Evolutionary conservation across 139 green algal genomes (phyloP), one percentile per base, ranked within the genome.

Genomic region (Marvania coccoides): DNA sequence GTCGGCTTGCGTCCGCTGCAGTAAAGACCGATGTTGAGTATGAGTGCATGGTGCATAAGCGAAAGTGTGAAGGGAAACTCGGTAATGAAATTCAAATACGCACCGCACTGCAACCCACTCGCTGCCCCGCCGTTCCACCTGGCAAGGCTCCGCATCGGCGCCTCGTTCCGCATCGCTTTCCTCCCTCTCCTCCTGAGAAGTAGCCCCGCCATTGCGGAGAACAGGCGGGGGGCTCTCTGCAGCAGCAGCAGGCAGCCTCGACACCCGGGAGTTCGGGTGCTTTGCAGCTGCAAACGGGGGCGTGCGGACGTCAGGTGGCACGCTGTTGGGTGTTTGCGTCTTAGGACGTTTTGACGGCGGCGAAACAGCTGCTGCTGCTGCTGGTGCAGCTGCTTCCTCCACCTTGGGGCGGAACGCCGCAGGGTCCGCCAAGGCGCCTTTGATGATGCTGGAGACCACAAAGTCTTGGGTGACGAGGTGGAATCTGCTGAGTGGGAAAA

Each of bases 81-180:
- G n/a, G n/a, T n/a, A n/a, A n/a, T n/a, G n/a, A n/a, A n/a, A n/a
- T n/a, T n/a, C n/a, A n/a, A n/a, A n/a, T n/a, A n/a, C n/a, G n/a
- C n/a, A n/a, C n/a, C 23, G 6, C 7, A 71, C 38, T 0, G 47
- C 62, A 8, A 72, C 61, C 47, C 63, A 76, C 29, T 65, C 51
- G 19, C 36, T 30, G 5, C 61, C 61, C 7, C 38, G 51, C 23
- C 51, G 61, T 40, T 24, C 36, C 56, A 76, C 38, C 1, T 23
- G 24, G 6, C 69, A 71, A 35, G 29, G 33, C n/a, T n/a, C n/a
- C n/a, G 24, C 30, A 1, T 6, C 5, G 14, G 29, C 26, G 42
- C 42, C 42, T 28, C 13, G 6, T 30, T 47, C 19, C 9, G 29
- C 19, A 24, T 6, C 23, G 13, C 5, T 5, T 19, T 15, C 26